A percentile compares a stretch with the other conserved stretches of the same genome.
phyloP scores from a whole-genome alignment of 2,329 filamentous ascomycete species.

The Hypoxylon sp. region DNA sequence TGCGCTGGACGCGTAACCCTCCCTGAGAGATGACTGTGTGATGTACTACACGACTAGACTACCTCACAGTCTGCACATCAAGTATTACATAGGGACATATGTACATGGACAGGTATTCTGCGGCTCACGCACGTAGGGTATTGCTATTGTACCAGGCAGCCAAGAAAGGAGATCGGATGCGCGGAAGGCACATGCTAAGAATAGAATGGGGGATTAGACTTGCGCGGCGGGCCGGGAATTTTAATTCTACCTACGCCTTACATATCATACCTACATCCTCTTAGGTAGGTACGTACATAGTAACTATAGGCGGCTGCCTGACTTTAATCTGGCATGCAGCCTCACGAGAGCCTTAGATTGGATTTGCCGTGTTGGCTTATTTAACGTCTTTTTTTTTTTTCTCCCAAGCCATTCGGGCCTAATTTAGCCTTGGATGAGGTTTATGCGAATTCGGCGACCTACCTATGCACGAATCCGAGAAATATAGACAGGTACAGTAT shows the following conservation, averaged over 20 bases:
- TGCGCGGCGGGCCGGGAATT: conserved; percentile 24
- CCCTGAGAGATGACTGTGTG: neutral
- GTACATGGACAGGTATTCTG: too few relatives aligned
- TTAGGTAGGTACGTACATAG: too few relatives aligned
- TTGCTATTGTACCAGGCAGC: too few relatives aligned
- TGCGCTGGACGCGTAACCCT: conserved; percentile 2
- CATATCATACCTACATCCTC: too few relatives aligned
- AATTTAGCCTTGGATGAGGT: neutral
- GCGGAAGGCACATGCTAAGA: conserved; percentile 16
- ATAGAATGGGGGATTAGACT: conserved; percentile 19
- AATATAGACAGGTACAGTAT: too few relatives aligned
- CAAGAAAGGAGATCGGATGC: neutral
- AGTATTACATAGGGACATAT: too few relatives aligned
- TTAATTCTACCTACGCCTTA: neutral
- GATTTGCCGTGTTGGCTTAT: too few relatives aligned
- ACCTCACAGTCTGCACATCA: too few relatives aligned
- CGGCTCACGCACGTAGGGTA: too few relatives aligned
- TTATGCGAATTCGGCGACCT: too few relatives aligned
- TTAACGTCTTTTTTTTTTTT: neutral
- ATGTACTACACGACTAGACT: too few relatives aligned
- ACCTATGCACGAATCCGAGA: too few relatives aligned
- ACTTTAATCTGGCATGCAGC: conserved; percentile 4
- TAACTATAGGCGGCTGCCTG: neutral
- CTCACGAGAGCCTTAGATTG: neutral
- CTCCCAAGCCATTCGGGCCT: neutral